Conservation (phyloP, 2,329 filamentous ascomycete genomes). For the Epichloe uncinata region DNA sequence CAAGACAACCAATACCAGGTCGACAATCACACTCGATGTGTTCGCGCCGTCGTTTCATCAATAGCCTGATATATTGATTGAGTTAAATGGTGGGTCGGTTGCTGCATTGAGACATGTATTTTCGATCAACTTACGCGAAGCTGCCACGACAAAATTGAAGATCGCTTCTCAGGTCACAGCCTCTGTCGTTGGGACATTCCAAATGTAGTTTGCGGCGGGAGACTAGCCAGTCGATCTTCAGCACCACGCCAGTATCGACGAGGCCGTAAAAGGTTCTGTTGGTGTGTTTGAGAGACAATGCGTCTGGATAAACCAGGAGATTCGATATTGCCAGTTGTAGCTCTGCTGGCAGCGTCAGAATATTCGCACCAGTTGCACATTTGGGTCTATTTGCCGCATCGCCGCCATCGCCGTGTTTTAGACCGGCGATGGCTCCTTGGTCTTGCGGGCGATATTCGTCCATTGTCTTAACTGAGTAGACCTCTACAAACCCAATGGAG, state of each 20-base stretch:
- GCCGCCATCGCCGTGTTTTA: background rate
- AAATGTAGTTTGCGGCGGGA: conserved; percentile 49
- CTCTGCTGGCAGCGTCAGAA: conserved; percentile 42
- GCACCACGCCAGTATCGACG: conserved; percentile 49
- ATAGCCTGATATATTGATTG: conserved; percentile 23
- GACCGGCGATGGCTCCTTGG: background rate
- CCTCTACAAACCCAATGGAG: background rate
- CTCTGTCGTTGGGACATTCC: conserved; percentile 46
- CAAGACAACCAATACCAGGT: conserved; percentile 41
- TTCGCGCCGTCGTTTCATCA: conserved; percentile 46
- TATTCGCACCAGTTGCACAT: background rate
- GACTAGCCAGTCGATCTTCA: conserved; percentile 59
- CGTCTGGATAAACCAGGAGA: conserved; percentile 55
- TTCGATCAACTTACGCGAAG: conserved; percentile 32
- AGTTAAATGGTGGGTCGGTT: background rate
- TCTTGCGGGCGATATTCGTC: background rate
- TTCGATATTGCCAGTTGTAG: conserved; percentile 50
- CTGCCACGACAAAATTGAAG: conserved; percentile 46
- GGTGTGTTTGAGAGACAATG: conserved; percentile 55
- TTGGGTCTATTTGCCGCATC: background rate
- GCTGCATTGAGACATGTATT: background rate
- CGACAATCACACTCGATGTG: conserved; percentile 48
- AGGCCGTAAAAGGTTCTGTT: conserved; percentile 48
- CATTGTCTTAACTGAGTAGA: background rate
- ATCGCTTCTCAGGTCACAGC: conserved; percentile 46